Evolutionary conservation across 2,329 filamentous ascomycete species (phyloP), one percentile per base, ranked within the genome.

Genomic region (Fusarium sp.): DNA sequence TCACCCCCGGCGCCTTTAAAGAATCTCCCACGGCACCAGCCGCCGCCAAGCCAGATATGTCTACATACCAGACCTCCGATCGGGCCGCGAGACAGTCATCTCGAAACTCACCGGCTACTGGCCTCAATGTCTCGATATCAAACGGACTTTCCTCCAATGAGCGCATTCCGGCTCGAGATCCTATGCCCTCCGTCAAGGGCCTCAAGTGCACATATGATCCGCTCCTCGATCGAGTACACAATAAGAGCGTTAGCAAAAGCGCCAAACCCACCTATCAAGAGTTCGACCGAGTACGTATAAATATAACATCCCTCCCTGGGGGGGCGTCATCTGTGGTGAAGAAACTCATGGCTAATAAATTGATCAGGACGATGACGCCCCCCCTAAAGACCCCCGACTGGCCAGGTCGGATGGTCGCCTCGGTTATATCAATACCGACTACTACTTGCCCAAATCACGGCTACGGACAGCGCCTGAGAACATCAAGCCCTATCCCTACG

Each of bases 331-430:
- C 85, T 71, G 77, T 80, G 80, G 78, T 80, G 79, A 82, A 80
- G 75, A 78, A 75, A 77, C 75, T 80, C 69, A 76, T 86, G 85
- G 86, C 87, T 89, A 90, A 89, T 86, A 76, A 69, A 78, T 78
- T 82, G 83, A 84, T 82, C 86, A 92, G 89, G 88, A 92, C 86
- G 91, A 94, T 89, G 90, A 93, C 83, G 87, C 88, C 83, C 88
- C 89, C 80, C 88, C 92, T 77, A 83, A 88, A 71, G 96, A 99
- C 80, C 96, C 96, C 69, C 92, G 96, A 75, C 84, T 97, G 64
- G 88, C 88, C 74, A 83, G 90, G 81, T 71, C 76, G 31, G 81
- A 91, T 74, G 92, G 90, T 70, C 83, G 84, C 72, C 77, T 90
- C 62, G 86, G 86, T 71, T 91, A 91, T 74, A 90, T 91, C 80